phyloP scores from a whole-genome alignment of 371 early-diverging fungal species.

The Mortierella sp. region DNA sequence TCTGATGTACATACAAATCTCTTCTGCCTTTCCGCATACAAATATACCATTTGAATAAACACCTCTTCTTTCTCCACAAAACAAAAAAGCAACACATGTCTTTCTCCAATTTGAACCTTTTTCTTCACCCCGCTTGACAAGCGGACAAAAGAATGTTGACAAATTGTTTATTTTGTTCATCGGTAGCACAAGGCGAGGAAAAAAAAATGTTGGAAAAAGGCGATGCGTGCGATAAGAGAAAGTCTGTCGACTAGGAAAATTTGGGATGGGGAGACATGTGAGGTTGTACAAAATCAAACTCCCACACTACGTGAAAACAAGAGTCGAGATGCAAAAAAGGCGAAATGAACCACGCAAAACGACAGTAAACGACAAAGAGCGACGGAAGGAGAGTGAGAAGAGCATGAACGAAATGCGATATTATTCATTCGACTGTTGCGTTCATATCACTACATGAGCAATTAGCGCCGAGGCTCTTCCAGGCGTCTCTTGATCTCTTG shows the following conservation, averaged over 20 bases:
- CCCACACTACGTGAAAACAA: background rate
- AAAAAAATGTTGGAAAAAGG: background rate
- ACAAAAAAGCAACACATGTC: background rate
- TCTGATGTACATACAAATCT: conserved; percentile 17
- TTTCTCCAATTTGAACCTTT: background rate
- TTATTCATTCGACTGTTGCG: background rate
- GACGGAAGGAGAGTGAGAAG: background rate
- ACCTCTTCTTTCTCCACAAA: background rate
- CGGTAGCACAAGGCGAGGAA: background rate
- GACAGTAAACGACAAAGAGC: background rate
- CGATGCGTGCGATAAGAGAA: background rate
- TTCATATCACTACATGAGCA: conserved; percentile 11
- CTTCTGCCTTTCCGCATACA: background rate
- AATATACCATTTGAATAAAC: conserved; percentile 20
- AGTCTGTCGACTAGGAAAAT: background rate
- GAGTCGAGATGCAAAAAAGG: background rate
- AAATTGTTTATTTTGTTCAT: background rate
- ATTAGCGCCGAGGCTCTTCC: conserved; percentile 46
- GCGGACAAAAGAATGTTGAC: background rate
- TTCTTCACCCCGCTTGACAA: background rate
- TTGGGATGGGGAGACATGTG: background rate
- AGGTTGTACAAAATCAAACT: background rate
- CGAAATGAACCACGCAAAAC: background rate
- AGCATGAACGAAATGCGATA: background rate
- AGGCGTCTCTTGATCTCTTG: conserved; percentile 44